Evolutionary conservation across 352 stramenopile species (phyloP).

Genomic region (Aphanomyces invadans): DNA sequence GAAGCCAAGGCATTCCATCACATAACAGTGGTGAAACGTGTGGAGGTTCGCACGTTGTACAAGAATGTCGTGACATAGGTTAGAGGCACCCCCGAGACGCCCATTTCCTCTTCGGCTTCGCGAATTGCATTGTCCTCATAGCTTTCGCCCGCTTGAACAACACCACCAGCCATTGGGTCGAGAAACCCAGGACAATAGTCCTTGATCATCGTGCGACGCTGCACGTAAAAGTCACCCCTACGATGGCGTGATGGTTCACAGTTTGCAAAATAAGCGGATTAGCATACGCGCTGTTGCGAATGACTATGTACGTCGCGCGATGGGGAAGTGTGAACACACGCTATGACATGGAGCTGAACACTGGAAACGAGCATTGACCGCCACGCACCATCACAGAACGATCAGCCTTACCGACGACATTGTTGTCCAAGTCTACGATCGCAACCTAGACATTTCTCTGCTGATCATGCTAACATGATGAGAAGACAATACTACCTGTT

Average conservation of each 20-base stretch:
- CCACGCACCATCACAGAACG: constrained; percentile 69
- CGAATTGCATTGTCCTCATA: constrained; percentile 58
- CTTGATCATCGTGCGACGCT: constrained; percentile 81
- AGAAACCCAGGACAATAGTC: constrained; percentile 82
- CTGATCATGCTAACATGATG: neutral
- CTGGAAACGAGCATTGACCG: too few species aligned
- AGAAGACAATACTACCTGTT: constrained; percentile 9
- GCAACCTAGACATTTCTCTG: constrained; percentile 52
- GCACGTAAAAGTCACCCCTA: constrained; percentile 75
- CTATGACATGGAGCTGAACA: neutral
- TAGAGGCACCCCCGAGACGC: constrained; percentile 51
- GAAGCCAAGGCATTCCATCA: neutral
- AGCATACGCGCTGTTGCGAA: constrained; percentile 60
- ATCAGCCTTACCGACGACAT: constrained; percentile 75
- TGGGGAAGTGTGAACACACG: constrained; percentile 23
- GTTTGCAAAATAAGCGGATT: neutral
- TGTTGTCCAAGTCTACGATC: constrained; percentile 74
- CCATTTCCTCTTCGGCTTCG: constrained; percentile 81
- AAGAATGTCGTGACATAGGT: constrained; percentile 52
- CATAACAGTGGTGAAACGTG: too few species aligned
- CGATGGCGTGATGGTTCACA: neutral
- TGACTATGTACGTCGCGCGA: constrained; percentile 81
- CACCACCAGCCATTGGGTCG: constrained; percentile 74
- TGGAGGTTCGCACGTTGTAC: too few species aligned
- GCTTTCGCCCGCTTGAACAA: constrained; percentile 68